Evolutionary conservation across 805 yeast species (phyloP).

Genomic region (Komagataella mondaviorum): DNA sequence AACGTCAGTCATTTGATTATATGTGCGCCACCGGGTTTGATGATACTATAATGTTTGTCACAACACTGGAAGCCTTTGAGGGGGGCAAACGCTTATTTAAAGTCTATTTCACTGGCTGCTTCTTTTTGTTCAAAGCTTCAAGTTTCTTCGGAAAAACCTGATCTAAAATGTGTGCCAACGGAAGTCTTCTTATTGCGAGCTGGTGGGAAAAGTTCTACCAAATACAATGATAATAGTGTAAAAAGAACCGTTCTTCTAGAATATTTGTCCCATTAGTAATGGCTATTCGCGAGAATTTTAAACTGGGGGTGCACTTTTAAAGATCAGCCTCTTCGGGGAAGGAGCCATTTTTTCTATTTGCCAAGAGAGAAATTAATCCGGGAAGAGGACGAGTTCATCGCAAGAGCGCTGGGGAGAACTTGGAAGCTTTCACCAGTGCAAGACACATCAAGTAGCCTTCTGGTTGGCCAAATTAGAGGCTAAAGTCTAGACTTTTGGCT

Average conservation of each 20-base stretch:
- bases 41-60: neutral
- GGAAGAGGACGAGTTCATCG: no score
- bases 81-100: neutral
- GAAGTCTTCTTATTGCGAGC: neutral
- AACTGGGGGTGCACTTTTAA: neutral
- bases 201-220: neutral
- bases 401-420: no score
- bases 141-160: neutral
- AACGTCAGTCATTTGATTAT: constrained; percentile 1
- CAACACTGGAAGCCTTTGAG: neutral
- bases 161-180: neutral
- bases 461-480: no score
- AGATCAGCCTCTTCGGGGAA: neutral
- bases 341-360: neutral
- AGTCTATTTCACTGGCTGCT: neutral
- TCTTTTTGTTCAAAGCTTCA: neutral
- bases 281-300: neutral
- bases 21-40: neutral
- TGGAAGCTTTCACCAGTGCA: no score
- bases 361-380: neutral
- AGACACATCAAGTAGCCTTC: no score
- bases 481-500: no score
- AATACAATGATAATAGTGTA: neutral
- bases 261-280: neutral
- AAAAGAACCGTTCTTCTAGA: neutral